Base-by-base conservation (phyloP, 2,329 filamentous ascomycete species). In the Aspergillus sp. region DNA sequence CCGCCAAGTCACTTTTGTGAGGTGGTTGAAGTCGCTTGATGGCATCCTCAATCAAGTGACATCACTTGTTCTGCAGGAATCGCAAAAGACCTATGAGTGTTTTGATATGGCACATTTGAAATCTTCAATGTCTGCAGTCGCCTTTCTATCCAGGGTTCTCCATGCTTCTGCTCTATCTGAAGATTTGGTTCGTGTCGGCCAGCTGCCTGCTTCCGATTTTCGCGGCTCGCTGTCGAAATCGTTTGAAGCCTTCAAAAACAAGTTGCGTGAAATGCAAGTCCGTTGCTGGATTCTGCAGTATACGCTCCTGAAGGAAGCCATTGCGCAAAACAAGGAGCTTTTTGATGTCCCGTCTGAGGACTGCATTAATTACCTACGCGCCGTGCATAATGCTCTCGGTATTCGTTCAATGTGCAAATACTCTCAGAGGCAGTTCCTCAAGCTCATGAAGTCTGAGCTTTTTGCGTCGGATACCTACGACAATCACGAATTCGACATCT, bases 281-380 rank as follows among this genome's bases (percentile, higher is more conserved):
- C 78, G 86, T 20, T 75, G 80, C 8, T 96, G 91, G 89, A 86
- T 83, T 24, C 63, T 96, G 24, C 79, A 89, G 41, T 98, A 95
- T 52, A 74, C 75, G 0, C 63, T 95, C 32, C 58, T 95, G 26
- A 82, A 81, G 51, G 80, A 86, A 41, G 82, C 76, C 3, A 78
- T 88, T 16, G 61, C 66, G 4, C 82, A 88, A 43, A 75, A 82
- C 44, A 58, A 63, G 6, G 70, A 76, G 1, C 55, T 72, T 0
- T 89, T 86, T 46, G 66, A 75, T 3, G 72, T 69, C 4, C 73
- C 79, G 0, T 71, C 81, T 25, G 81, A 81, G 34, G 82, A 89
- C 40, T 66, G 85, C 25, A 80, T 89, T 15, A 79, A 86, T 38
- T 86, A 82, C 47, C 65, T 98, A 24, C 78, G 84, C 5, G 76